Evolutionary conservation across 352 stramenopile genomes (phyloP).

Genomic region (Halophytophthora batemanensis): DNA sequence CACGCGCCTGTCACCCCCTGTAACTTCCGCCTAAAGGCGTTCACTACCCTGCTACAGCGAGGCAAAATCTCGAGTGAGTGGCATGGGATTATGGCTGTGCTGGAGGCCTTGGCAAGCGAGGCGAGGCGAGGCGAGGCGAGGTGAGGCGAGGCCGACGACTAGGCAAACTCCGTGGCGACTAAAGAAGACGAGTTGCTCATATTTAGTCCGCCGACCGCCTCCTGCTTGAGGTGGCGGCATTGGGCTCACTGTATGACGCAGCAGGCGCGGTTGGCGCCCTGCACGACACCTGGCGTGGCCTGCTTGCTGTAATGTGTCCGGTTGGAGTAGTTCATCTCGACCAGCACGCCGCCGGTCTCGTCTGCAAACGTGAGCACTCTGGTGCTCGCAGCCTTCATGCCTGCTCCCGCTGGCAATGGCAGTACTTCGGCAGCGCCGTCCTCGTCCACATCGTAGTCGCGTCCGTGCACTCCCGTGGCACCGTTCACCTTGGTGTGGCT

Average conservation of each 20-base stretch:
- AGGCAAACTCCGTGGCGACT: too few relatives aligned
- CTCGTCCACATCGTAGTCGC: conserved; percentile 10
- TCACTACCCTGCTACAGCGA: too few relatives aligned
- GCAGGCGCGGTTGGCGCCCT: conserved; percentile 28
- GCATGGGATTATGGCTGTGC: too few relatives aligned
- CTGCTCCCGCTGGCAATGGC: conserved; percentile 7
- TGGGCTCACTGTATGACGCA: conserved; percentile 42
- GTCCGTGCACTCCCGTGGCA: neutral
- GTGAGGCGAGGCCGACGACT: too few relatives aligned
- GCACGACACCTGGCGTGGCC: conserved; percentile 25
- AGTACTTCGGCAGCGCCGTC: neutral
- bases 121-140: too few relatives aligned
- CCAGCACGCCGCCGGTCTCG: conserved; percentile 48
- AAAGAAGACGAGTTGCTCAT: too few relatives aligned
- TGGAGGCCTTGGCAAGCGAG: too few relatives aligned
- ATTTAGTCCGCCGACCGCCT: too few relatives aligned
- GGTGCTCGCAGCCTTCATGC: conserved; percentile 18
- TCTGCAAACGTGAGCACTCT: conserved; percentile 64
- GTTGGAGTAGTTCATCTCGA: conserved; percentile 70
- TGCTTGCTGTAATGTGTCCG: conserved; percentile 83
- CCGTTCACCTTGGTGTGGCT: conserved; percentile 22
- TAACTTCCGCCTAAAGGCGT: too few relatives aligned
- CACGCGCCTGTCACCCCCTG: neutral
- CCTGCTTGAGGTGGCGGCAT: neutral
- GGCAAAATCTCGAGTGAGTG: too few relatives aligned